Percentiles rank a stretch among this genome's conserved stretches.
Conservation (phyloP, 2,329 filamentous ascomycete genomes). For the Aspergillus phoenicis region DNA sequence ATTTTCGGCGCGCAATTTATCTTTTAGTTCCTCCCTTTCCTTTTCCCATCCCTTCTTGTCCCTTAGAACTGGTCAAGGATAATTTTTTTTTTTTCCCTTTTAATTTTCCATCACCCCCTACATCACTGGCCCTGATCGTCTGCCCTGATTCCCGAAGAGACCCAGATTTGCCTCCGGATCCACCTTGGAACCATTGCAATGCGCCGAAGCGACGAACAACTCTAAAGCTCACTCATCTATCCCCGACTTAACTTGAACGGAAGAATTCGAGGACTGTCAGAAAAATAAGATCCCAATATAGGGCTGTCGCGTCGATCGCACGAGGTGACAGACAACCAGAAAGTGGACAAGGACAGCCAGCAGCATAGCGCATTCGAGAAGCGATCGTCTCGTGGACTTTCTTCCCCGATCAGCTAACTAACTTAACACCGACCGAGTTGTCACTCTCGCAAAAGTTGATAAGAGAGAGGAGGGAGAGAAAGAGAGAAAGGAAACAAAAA, state of each 20-base stretch:
- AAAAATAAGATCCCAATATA: conserved; percentile 13
- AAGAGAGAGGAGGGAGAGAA: too few species aligned
- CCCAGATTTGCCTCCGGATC: conserved; percentile 1
- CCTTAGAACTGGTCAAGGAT: too few species aligned
- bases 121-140: not conserved
- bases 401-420: too few species aligned
- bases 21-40: not conserved
- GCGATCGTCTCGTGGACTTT: too few species aligned
- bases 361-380: not conserved
- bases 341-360: not conserved
- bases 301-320: conserved; percentile 19
- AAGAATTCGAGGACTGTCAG: conserved; percentile 10
- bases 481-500: too few species aligned
- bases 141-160: not conserved
- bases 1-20: too few species aligned
- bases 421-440: too few species aligned
- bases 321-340: conserved; percentile 1
- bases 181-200: conserved; percentile 12
- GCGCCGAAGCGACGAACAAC: conserved; percentile 2
- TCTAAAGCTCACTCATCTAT: conserved; percentile 2
- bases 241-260: conserved; percentile 11
- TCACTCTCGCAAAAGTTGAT: too few species aligned
- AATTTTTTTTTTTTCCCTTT: too few species aligned
- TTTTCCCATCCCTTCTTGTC: not conserved
- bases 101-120: too few species aligned